Evolutionary conservation across 495 filamentous ascomycete species (phyloP), one percentile per base, ranked within the genome.

Genomic region (Penicillium herquei): DNA sequence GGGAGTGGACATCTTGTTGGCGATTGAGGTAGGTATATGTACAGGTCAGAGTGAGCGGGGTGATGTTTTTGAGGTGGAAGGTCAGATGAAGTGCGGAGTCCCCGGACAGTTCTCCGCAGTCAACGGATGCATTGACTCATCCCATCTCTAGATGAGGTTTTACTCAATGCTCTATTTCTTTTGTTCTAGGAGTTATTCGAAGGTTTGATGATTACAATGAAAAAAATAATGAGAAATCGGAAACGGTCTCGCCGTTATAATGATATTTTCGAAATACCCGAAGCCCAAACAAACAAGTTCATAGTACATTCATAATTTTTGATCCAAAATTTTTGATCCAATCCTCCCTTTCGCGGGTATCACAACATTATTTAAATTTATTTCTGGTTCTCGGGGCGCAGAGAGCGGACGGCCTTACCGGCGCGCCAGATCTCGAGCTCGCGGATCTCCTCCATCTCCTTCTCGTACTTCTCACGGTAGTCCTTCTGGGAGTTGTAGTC

Each of bases 381-480:
- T 76, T 89, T 87, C 78, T 89, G 86, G 84, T 96, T 96, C 82
- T 96, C 92, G 63, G 92, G 92, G 62, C 91, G 89, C 70, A 96
- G 89, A 69, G 84, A 83, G 60, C 86, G 86, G 57, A 98, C 94
- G 62, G 95, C 89, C 87, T 97, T 98, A 71, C 94, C 94, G 55
- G 95, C 94, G 63, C 88, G 85, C 94, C 94, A 98, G 84, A 98
- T 98, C 84, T 98, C 94, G 72, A 98, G 78, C 65, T 90, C 83
- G 63, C 91, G 85, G 78, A 98, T 97, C 78, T 97, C 92, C 77
- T 94, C 77, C 84, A 98, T 85, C 86, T 98, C 94, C 69, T 87
- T 80, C 85, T 96, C 90, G 72, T 90, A 98, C 79, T 89, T 90
- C 85, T 96, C 81, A 58, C 94, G 85, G 83, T 98, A 98, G 76